These are phyloP conservation scores for Myxozyma kluyveri DNA, from an alignment of 805 yeast species.

Conservation along the genomic window DNA sequence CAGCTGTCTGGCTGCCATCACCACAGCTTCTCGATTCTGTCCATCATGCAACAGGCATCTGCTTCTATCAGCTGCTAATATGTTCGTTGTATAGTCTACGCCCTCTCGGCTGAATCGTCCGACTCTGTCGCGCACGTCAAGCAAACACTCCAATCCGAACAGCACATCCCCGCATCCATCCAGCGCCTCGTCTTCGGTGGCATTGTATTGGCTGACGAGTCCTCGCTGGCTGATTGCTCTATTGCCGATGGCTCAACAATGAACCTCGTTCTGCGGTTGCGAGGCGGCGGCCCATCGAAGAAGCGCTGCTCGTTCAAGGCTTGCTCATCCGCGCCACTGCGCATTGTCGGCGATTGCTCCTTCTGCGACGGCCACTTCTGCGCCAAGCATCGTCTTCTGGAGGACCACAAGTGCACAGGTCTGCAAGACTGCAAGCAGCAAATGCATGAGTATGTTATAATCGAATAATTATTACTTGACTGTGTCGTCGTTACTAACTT, in stretches of 20 bases:
- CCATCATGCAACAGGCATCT: not conserved
- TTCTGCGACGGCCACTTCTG: conserved; percentile 84
- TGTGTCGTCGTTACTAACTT: conserved; percentile 1
- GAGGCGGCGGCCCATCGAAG: conserved; percentile 77
- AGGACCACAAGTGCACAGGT: conserved; percentile 78
- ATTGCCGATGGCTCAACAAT: conserved; percentile 81
- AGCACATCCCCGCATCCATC: conserved; percentile 21
- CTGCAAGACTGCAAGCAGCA: conserved; percentile 76
- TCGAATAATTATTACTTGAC: not conserved
- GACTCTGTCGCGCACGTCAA: conserved; percentile 21
- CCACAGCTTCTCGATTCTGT: not conserved
- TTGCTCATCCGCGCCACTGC: conserved; percentile 63
- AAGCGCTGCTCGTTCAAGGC: conserved; percentile 49
- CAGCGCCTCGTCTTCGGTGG: conserved; percentile 65
- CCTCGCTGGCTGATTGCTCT: conserved; percentile 83
- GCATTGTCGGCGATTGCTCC: conserved; percentile 75
- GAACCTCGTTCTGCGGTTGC: conserved; percentile 82
- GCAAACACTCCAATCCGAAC: conserved; percentile 12
- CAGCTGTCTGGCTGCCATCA: not conserved
- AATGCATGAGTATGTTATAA: conserved; percentile 54
- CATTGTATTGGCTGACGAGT: conserved; percentile 81
- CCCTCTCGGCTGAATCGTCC: conserved; percentile 13
- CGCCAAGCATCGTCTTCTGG: conserved; percentile 80
- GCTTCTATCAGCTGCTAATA: not conserved
- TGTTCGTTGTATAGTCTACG: conserved; percentile 3